Conservation (phyloP, 129 eudicot genomes). For the Cynara cardunculus region DNA sequence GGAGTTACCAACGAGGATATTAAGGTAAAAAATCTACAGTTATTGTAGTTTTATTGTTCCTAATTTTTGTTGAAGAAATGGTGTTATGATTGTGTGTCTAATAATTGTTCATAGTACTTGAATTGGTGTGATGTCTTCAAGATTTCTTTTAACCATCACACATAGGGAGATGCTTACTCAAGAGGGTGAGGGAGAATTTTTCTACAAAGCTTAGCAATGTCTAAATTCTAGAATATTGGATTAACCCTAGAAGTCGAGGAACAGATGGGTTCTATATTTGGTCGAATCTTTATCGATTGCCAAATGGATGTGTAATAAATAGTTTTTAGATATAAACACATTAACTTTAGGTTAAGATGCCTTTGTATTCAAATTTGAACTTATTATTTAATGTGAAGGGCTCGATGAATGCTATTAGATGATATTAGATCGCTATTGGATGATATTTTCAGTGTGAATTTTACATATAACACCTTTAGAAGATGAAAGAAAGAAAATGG, state of each 20-base stretch:
- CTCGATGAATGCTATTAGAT: neutral
- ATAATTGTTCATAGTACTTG: neutral
- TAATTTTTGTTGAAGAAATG: neutral
- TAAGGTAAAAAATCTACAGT: slow-evolving; percentile 28
- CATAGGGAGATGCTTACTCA: neutral
- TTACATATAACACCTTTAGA: neutral
- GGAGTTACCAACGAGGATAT: slow-evolving; percentile 58
- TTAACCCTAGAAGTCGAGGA: too few relatives aligned
- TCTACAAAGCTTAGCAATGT: neutral
- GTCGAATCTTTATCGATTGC: neutral
- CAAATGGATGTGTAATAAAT: neutral
- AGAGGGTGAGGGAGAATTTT: neutral
- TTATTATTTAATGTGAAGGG: neutral
- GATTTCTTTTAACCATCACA: neutral
- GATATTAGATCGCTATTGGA: neutral
- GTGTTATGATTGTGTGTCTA: neutral
- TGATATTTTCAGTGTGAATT: neutral
- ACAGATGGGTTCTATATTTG: too few relatives aligned
- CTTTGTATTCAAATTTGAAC: neutral
- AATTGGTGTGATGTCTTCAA: neutral
- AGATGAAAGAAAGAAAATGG: neutral
- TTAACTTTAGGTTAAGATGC: neutral
- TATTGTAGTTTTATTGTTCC: neutral
- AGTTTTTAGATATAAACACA: neutral
- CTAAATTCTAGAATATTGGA: neutral